Conservation (phyloP, 345 rosid genomes). For the Salix arbutifolia region DNA sequence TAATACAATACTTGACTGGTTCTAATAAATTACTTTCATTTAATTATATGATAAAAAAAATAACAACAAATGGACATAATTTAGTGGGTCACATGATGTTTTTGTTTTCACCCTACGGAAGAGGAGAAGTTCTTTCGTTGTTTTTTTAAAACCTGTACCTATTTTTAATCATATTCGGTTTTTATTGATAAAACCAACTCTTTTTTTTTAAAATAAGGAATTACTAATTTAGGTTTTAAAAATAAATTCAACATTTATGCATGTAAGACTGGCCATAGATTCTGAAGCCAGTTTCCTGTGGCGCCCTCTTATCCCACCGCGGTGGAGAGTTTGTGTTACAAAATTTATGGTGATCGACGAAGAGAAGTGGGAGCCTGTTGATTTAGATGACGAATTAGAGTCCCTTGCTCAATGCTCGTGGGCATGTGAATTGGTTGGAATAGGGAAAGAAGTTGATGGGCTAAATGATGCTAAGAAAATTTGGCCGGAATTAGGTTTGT, state of each 20-base stretch:
- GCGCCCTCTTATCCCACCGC: slow-evolving; percentile 28
- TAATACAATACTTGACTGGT: no score
- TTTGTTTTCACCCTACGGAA: no score
- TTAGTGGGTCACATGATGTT: no score
- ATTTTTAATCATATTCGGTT: no score
- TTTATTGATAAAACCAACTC: no score
- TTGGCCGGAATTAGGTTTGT: not conserved
- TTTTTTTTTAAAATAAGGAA: no score
- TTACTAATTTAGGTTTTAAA: no score
- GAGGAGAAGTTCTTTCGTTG: no score
- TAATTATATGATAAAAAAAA: no score
- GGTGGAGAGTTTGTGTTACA: not conserved
- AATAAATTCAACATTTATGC: not conserved
- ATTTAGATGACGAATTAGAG: not conserved
- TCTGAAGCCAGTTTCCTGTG: slow-evolving; percentile 17
- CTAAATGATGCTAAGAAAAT: slow-evolving; percentile 19
- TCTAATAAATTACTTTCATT: no score
- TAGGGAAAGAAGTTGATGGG: slow-evolving; percentile 12
- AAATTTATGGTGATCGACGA: not conserved
- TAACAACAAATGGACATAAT: no score
- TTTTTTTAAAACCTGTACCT: no score
- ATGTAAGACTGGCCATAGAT: slow-evolving; percentile 23
- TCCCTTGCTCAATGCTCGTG: not conserved
- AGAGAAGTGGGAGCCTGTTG: not conserved
- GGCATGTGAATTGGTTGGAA: not conserved